Conservation (phyloP, 1,139 yeast genomes). For the Candida pseudocylindracea region DNA sequence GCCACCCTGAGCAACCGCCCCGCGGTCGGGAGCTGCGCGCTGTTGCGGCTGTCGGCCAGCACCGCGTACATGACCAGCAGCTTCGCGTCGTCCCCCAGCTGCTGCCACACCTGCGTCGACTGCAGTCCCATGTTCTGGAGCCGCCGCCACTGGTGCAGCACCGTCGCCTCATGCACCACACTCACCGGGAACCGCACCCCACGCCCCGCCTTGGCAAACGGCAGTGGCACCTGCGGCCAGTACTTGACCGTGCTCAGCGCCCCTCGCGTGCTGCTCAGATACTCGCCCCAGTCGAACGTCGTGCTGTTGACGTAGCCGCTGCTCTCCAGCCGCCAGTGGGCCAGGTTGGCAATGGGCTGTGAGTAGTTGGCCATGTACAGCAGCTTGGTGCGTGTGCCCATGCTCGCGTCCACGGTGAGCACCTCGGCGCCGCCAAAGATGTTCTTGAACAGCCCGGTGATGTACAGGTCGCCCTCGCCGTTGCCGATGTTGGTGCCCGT, state of each 20-base stretch:
- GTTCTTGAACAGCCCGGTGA: slow-evolving; percentile 55
- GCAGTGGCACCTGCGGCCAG: slow-evolving; percentile 17
- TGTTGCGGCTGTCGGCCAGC: slow-evolving; percentile 34
- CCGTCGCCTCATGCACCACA: too few relatives aligned
- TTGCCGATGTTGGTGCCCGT: slow-evolving; percentile 93
- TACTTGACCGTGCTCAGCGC: slow-evolving; percentile 9
- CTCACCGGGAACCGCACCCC: slow-evolving; percentile 37
- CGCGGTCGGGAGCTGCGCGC: slow-evolving; percentile 24
- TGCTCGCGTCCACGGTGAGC: slow-evolving; percentile 49
- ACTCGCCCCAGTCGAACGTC: slow-evolving; percentile 44
- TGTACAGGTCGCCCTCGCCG: slow-evolving; percentile 87
- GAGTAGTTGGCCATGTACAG: slow-evolving; percentile 43
- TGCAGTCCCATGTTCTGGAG: slow-evolving; percentile 20
- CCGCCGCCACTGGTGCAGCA: slow-evolving; percentile 26
- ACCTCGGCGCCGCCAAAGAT: slow-evolving; percentile 80
- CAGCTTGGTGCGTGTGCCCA: slow-evolving; percentile 63
- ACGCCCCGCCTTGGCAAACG: slow-evolving; percentile 14
- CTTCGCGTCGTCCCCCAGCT: slow-evolving; percentile 42
- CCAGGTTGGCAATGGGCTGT: slow-evolving; percentile 34
- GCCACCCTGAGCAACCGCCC: slow-evolving; percentile 35
- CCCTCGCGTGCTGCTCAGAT: slow-evolving; percentile 39
- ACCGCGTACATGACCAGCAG: slow-evolving; percentile 29
- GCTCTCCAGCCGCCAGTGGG: slow-evolving; percentile 30
- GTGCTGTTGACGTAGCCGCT: slow-evolving; percentile 35
- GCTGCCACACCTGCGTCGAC: slow-evolving; percentile 12